These are phyloP conservation scores for Lichina pygmaea DNA, from an alignment of 495 filamentous ascomycete species.

Conservation along the genomic window DNA sequence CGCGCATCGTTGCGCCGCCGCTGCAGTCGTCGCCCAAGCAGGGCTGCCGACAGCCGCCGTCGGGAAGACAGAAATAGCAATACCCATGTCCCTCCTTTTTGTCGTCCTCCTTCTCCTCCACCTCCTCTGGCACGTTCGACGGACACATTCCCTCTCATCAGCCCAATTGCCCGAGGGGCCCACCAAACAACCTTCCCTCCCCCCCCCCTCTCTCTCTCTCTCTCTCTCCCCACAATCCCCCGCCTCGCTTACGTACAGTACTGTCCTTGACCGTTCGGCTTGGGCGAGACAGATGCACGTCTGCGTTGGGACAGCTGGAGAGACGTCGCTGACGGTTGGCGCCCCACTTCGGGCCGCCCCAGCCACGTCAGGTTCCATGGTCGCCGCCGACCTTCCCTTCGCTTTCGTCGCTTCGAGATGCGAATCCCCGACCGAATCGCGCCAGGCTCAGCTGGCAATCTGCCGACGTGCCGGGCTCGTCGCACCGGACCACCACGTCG, in stretches of 20 bases:
- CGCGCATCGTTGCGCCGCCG: neutral
- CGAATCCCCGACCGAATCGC: conserved; percentile 5
- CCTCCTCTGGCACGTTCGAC: neutral
- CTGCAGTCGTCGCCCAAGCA: too few relatives aligned
- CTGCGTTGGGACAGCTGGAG: too few relatives aligned
- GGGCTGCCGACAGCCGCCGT: neutral
- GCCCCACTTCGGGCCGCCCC: too few relatives aligned
- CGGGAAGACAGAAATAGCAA: neutral
- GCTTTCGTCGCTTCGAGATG: conserved; percentile 6
- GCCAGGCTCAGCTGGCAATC: neutral
- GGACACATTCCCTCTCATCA: neutral
- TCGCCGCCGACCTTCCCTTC: neutral
- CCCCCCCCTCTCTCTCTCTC: too few relatives aligned
- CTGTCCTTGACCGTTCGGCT: too few relatives aligned
- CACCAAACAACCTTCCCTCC: too few relatives aligned
- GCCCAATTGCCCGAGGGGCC: too few relatives aligned
- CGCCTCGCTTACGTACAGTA: too few relatives aligned
- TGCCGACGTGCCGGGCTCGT: neutral
- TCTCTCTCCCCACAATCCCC: too few relatives aligned
- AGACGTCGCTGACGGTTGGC: too few relatives aligned
- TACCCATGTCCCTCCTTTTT: neutral
- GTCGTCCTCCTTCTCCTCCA: neutral
- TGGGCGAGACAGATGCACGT: too few relatives aligned
- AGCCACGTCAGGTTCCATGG: neutral
- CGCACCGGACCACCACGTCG: neutral